Evolutionary conservation across 345 rosid species (phyloP).

Genomic region (Theobroma cacao): DNA sequence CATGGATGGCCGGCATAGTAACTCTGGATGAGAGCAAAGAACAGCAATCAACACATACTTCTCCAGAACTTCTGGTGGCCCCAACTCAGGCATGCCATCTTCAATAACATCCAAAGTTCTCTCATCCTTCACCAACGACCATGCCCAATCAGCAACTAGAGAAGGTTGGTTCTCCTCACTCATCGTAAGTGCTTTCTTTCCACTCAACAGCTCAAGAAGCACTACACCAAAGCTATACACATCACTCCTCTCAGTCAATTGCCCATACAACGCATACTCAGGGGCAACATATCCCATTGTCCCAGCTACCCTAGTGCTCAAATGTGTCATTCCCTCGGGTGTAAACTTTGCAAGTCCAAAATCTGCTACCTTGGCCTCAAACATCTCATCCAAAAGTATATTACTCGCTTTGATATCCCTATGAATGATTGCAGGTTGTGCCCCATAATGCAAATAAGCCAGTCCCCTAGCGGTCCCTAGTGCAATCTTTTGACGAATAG

Average conservation of each 20-base stretch:
- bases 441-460: conserved; percentile 84
- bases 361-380: conserved; percentile 82
- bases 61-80: conserved; percentile 59
- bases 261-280: conserved; percentile 89
- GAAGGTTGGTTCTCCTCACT: conserved; percentile 58
- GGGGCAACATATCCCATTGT: conserved; percentile 98
- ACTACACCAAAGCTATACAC: conserved; percentile 91
- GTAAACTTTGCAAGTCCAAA: conserved; percentile 89
- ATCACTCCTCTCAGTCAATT: conserved; percentile 81
- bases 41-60: conserved; percentile 78
- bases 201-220: conserved; percentile 88
- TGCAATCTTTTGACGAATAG: conserved; percentile 72
- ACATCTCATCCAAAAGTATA: conserved; percentile 79
- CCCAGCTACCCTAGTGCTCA: conserved; percentile 92
- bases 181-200: conserved; percentile 62
- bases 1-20: conserved; percentile 88
- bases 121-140: conserved; percentile 77
- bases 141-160: conserved; percentile 83
- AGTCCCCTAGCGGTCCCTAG: conserved; percentile 85
- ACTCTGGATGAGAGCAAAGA: conserved; percentile 87
- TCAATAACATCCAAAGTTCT: conserved; percentile 68
- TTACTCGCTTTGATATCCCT: conserved; percentile 89
- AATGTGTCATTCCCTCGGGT: conserved; percentile 76
- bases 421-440: conserved; percentile 76
- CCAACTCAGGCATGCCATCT: conserved; percentile 66